phyloP scores from a whole-genome alignment of 805 yeast genomes.

The Candida maesae region DNA sequence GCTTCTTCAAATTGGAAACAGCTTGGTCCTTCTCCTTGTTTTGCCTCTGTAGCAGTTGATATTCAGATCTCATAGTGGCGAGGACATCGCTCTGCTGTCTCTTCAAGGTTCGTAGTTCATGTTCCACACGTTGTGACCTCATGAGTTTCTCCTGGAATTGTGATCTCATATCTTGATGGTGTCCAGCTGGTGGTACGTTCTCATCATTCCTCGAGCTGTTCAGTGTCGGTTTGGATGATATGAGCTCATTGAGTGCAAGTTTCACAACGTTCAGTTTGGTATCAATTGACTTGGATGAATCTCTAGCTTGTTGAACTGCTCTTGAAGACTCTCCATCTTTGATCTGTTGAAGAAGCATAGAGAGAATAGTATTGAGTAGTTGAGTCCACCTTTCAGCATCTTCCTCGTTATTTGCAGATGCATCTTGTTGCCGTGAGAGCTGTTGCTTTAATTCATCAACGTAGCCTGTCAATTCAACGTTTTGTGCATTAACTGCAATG shows the following conservation, averaged over 20 bases:
- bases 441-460: constrained; percentile 23
- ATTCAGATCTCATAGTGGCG: constrained; percentile 15
- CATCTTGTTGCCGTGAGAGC: constrained; percentile 6
- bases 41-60: constrained; percentile 10
- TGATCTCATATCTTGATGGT: not conserved
- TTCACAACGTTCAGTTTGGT: constrained; percentile 21
- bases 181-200: not conserved
- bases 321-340: constrained; percentile 20
- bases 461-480: constrained; percentile 23
- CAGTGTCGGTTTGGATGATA: constrained; percentile 1
- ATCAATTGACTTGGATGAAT: constrained; percentile 18
- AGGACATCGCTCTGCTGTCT: constrained; percentile 16
- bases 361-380: constrained; percentile 15
- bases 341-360: constrained; percentile 8
- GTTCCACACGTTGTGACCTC: constrained; percentile 14
- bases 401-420: constrained; percentile 1
- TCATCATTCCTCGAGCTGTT: constrained; percentile 1
- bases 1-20: constrained; percentile 13
- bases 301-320: constrained; percentile 21
- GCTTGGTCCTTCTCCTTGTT: constrained; percentile 15
- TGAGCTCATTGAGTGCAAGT: constrained; percentile 19
- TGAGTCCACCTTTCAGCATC: constrained; percentile 12
- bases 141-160: constrained; percentile 13
- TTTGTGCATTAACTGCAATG: constrained; percentile 18
- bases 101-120: constrained; percentile 14